Conservation (phyloP, 2,329 filamentous ascomycete genomes). For the Colletotrichum abscissum region DNA sequence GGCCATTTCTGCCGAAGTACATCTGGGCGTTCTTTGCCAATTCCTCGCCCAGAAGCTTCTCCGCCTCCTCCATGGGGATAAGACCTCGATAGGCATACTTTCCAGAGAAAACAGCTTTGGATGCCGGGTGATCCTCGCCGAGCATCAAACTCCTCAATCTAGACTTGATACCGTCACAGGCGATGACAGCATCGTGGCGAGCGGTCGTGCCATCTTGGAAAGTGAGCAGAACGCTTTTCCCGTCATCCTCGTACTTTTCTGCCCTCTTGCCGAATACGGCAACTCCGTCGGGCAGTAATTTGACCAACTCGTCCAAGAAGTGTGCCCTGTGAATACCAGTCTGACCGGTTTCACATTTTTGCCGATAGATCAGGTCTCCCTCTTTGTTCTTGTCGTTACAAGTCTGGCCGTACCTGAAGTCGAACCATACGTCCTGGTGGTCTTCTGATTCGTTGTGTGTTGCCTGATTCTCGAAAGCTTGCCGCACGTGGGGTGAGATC, state of each 20-base stretch:
- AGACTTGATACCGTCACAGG: conserved; percentile 70
- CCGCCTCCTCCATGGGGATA: conserved; percentile 62
- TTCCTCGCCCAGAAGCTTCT: conserved; percentile 56
- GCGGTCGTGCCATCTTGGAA: conserved; percentile 54
- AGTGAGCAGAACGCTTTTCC: conserved; percentile 40
- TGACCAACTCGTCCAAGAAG: conserved; percentile 50
- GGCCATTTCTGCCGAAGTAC: conserved; percentile 64
- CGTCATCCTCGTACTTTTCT: conserved; percentile 31
- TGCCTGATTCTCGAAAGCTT: conserved; percentile 48
- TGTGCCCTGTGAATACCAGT: conserved; percentile 23
- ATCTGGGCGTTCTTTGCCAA: conserved; percentile 55
- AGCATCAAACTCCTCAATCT: conserved; percentile 61
- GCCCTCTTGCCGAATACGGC: conserved; percentile 44
- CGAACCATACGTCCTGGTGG: conserved; percentile 38
- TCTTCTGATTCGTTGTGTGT: conserved; percentile 24
- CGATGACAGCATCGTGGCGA: conserved; percentile 56
- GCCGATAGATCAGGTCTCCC: conserved; percentile 22
- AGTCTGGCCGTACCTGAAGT: conserved; percentile 35
- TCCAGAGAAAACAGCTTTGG: conserved; percentile 57
- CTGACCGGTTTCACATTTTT: conserved; percentile 21
- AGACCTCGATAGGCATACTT: conserved; percentile 68
- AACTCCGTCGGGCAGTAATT: conserved; percentile 46
- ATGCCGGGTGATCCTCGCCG: conserved; percentile 50
- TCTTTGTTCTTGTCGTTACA: conserved; percentile 23
- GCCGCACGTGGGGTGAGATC: conserved; percentile 43